phyloP scores from a whole-genome alignment of 2,329 filamentous ascomycete genomes.

The Microsporum audouinii region DNA sequence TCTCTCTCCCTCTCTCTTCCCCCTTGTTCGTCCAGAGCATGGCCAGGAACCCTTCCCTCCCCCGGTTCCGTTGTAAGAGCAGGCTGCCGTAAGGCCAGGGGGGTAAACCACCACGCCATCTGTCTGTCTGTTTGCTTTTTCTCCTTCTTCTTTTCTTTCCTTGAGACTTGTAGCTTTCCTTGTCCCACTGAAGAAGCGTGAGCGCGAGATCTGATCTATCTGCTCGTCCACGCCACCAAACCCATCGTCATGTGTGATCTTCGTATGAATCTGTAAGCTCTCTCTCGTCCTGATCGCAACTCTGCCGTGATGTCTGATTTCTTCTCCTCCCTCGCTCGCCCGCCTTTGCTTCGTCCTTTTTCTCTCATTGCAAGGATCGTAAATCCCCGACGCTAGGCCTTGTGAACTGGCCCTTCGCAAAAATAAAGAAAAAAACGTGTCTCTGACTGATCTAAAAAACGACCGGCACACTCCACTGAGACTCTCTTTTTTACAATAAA shows the following conservation, averaged over 20 bases:
- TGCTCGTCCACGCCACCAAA: neutral
- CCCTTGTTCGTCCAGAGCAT: neutral
- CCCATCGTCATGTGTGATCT: neutral
- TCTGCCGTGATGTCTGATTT: neutral
- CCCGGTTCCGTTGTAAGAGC: neutral
- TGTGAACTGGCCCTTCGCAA: neutral
- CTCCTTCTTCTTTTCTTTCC: neutral
- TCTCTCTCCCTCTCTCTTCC: neutral
- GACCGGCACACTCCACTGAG: neutral
- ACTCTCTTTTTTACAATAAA: neutral
- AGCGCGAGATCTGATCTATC: slow-evolving; percentile 4
- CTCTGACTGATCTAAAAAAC: neutral
- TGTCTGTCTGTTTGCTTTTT: neutral
- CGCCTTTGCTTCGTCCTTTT: neutral
- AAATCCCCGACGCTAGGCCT: slow-evolving; percentile 3
- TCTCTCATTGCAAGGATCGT: neutral
- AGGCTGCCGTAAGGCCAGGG: neutral
- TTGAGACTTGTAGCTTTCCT: slow-evolving; percentile 1
- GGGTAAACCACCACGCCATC: slow-evolving; percentile 1
- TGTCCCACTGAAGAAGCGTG: slow-evolving; percentile 3
- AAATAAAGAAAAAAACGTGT: neutral
- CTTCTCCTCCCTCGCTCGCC: neutral
- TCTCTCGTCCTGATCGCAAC: neutral
- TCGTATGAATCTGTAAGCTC: neutral
- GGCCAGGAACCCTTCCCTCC: neutral